Percentiles rank a stretch among this genome's conserved stretches.
Conservation (phyloP, 768 basidiomycete genomes). For the Collybiopsis confluens region DNA sequence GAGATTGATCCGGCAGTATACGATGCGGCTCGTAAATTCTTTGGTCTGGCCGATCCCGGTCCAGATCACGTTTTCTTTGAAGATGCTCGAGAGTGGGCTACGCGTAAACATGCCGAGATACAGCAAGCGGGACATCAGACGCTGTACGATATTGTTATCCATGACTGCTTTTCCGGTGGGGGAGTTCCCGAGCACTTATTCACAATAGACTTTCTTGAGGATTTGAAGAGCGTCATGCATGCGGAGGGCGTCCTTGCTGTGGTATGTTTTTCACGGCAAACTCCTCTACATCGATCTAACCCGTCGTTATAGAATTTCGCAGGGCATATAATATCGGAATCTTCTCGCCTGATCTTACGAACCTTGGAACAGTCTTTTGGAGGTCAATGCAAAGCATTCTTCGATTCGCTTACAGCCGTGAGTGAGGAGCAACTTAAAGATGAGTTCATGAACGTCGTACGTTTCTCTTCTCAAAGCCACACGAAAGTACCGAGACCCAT, state of each 20-base stretch:
- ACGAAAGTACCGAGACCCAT: neutral
- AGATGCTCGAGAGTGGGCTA: constrained; percentile 75
- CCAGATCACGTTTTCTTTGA: constrained; percentile 61
- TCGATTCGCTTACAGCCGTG: constrained; percentile 53
- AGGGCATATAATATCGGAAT: constrained; percentile 58
- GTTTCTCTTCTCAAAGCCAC: constrained; percentile 16
- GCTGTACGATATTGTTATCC: constrained; percentile 70
- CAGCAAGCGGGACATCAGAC: constrained; percentile 19
- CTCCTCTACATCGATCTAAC: neutral
- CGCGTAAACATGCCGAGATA: constrained; percentile 29
- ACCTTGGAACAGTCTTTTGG: constrained; percentile 73
- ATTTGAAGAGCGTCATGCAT: constrained; percentile 58
- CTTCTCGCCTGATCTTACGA: constrained; percentile 60
- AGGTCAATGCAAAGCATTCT: constrained; percentile 73
- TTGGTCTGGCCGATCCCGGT: constrained; percentile 69
- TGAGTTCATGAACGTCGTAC: constrained; percentile 73
- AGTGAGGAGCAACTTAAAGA: constrained; percentile 42
- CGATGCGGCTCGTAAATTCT: constrained; percentile 71
- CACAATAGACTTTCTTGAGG: constrained; percentile 79
- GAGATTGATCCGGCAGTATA: constrained; percentile 94
- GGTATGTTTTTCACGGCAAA: constrained; percentile 39
- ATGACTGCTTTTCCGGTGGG: constrained; percentile 94
- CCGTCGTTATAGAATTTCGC: constrained; percentile 66
- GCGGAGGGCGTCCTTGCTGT: constrained; percentile 75
- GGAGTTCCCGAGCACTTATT: constrained; percentile 85